Evolutionary conservation across 768 basidiomycete species (phyloP), one percentile per base, ranked within the genome.

Genomic region (Pisolithus microcarpus): DNA sequence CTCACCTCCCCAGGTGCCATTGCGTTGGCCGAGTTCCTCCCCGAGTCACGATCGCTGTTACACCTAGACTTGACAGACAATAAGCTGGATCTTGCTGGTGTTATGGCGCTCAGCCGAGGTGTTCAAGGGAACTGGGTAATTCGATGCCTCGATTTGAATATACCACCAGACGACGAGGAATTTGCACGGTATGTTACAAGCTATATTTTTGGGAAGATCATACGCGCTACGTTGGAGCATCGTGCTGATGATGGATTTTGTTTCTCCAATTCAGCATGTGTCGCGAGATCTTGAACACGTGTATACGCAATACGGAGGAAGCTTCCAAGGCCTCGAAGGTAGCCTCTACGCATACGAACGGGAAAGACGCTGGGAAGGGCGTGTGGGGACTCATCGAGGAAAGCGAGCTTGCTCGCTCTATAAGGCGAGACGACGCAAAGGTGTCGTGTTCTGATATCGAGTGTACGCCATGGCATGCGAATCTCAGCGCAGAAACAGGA

Each of bases 1-100:
- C 78, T 98, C 61, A 79, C 80, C 0, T 87, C 89, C 0, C 73
- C 84, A 0, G 93, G 92, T 1, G 94, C 95, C 1, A 98, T 98
- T 55, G 87, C 91, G 0, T 78, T 98, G 2, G 96, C 95, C 2
- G 95, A 98, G 65, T 98, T 96, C 72, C 79, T 98, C 1, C 93
- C 94, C 0, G 94, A 98, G 65, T 85, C 89, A 0, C 78, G 76
- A 16, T 87, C 86, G 0, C 75, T 99, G 5, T 75, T 97, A 0
- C 94, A 98, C 65, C 82, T 99, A 49, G 96, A 97, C 67, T 70
- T 96, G 26, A 96, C 92, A 0, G 71, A 77, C 58, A 95, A 95
- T 64, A 67, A 74, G 6, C 71, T 98, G 30, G 92, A 92, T 61
- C 75, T 92, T 34, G 93, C 94, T 0, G 94, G 91, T 16, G 87